Evolutionary conservation across 2,329 filamentous ascomycete species (phyloP).

Genomic region (Fusarium tricinctum): DNA sequence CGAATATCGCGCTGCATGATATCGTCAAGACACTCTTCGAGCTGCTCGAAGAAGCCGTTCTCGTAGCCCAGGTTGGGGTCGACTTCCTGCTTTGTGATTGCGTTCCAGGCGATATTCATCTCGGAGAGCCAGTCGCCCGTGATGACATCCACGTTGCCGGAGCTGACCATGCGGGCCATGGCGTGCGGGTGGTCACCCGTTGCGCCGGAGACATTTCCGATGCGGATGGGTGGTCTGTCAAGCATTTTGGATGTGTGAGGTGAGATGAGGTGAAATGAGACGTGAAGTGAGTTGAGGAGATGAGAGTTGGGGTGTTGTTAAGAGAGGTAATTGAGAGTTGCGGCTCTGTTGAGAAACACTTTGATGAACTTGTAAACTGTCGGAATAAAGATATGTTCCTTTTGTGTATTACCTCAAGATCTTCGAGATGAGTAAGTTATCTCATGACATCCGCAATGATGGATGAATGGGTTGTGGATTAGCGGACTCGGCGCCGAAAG

Average conservation of each 20-base stretch:
- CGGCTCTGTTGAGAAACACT: neutral
- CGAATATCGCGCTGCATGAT: constrained; percentile 55
- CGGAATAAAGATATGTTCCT: neutral
- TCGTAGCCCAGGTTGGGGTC: constrained; percentile 53
- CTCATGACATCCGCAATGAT: constrained; percentile 16
- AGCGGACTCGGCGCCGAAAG: constrained; percentile 32
- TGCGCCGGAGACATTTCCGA: constrained; percentile 55
- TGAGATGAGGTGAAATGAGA: neutral
- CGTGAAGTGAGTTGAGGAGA: neutral
- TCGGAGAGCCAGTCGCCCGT: constrained; percentile 59
- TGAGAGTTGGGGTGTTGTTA: neutral
- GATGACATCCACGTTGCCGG: constrained; percentile 55
- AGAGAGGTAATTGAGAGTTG: neutral
- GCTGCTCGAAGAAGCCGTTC: constrained; percentile 60
- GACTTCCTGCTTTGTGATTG: constrained; percentile 54
- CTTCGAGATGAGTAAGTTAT: neutral
- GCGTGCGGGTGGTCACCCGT: constrained; percentile 54
- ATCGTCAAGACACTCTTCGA: constrained; percentile 55
- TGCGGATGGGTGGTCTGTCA: constrained; percentile 50
- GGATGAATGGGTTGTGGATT: constrained; percentile 11
- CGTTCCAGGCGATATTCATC: constrained; percentile 65
- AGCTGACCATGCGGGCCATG: constrained; percentile 52
- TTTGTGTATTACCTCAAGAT: neutral
- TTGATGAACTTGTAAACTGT: neutral
- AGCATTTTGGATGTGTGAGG: constrained; percentile 41